These are phyloP conservation scores for Mikania micrantha DNA, from an alignment of 129 eudicot species.

Conservation along the genomic window DNA sequence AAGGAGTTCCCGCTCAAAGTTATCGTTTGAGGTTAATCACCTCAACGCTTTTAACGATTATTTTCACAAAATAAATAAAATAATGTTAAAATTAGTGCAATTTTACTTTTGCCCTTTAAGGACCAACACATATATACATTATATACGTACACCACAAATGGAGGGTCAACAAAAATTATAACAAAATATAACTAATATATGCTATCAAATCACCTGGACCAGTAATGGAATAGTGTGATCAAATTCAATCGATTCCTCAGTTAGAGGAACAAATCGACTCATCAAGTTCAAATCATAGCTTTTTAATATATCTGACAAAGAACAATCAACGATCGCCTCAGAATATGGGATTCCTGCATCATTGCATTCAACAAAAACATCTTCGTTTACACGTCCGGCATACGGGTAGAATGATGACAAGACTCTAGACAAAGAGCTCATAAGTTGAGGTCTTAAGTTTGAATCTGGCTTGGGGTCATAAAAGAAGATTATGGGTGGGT, in stretches of 20 bases:
- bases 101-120: too few species aligned
- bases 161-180: too few species aligned
- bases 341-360: constrained; percentile 28
- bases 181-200: not conserved
- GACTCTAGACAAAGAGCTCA: constrained; percentile 16
- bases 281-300: not conserved
- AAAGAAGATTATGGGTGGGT: constrained; percentile 26
- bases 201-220: constrained; percentile 1
- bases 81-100: too few species aligned
- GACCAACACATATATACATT: too few species aligned
- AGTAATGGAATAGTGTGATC: constrained; percentile 30
- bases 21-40: too few species aligned
- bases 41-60: too few species aligned
- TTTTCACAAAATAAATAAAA: too few species aligned
- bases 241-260: constrained; percentile 6
- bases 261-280: constrained; percentile 14
- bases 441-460: constrained; percentile 1
- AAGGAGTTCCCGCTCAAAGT: too few species aligned
- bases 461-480: constrained; percentile 1
- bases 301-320: constrained; percentile 19
- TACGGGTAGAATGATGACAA: constrained; percentile 26
- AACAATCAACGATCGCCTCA: constrained; percentile 19
- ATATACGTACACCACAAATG: too few species aligned
- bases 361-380: constrained; percentile 23
- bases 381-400: constrained; percentile 27